Conservation (phyloP, 352 stramenopile species). For the Pythium vanterpoolii region DNA sequence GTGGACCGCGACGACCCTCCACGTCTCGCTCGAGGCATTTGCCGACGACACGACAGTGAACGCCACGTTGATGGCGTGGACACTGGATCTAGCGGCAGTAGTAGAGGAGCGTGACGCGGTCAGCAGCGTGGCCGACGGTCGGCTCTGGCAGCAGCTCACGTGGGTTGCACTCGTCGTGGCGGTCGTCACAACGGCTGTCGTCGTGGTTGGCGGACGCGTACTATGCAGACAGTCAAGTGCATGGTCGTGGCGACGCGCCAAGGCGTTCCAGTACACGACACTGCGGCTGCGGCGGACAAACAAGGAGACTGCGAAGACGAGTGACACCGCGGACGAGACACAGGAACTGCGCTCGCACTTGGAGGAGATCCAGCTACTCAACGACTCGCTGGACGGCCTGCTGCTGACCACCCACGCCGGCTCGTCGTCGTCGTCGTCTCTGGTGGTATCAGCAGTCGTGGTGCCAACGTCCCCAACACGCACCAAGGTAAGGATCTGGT, state of each 20-base stretch:
- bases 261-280: conserved; percentile 50
- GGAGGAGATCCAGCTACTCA: conserved; percentile 41
- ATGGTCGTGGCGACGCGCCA: conserved; percentile 19
- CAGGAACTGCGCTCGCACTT: conserved; percentile 42
- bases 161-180: conserved; percentile 10
- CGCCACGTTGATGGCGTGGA: background rate
- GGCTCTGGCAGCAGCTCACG: conserved; percentile 31
- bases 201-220: conserved; percentile 17
- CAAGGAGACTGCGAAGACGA: background rate
- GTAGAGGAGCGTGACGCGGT: background rate
- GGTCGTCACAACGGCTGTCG: conserved; percentile 8
- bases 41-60: background rate
- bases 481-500: background rate
- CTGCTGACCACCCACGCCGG: background rate
- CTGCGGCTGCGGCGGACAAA: conserved; percentile 22
- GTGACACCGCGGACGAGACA: conserved; percentile 21
- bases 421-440: background rate
- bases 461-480: background rate
- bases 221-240: conserved; percentile 3
- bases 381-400: conserved; percentile 26
- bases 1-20: background rate
- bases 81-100: background rate
- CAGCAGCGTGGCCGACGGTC: conserved; percentile 11
- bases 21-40: conserved; percentile 2
- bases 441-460: background rate